These are phyloP conservation scores for Letharia lupina DNA, from an alignment of 495 filamentous ascomycete species.

Conservation along the genomic window DNA sequence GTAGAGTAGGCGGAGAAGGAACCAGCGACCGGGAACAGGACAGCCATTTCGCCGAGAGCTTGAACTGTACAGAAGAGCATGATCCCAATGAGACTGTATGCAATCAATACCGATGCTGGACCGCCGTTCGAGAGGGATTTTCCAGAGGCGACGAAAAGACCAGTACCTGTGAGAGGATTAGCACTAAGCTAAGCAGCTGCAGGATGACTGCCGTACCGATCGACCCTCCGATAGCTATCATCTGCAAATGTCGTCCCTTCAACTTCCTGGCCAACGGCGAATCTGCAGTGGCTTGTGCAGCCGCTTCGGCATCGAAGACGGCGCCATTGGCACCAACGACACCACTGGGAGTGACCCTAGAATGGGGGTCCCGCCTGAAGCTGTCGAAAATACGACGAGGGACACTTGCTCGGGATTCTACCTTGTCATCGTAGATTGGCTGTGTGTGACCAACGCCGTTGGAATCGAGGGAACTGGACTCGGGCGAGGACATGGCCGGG, in stretches of 20 bases:
- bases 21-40: slow-evolving; percentile 82
- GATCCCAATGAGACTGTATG: slow-evolving; percentile 70
- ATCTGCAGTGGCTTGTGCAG: slow-evolving; percentile 64
- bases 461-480: slow-evolving; percentile 20
- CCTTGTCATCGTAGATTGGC: slow-evolving; percentile 12
- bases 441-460: slow-evolving; percentile 13
- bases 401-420: slow-evolving; percentile 5
- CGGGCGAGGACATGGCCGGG: slow-evolving; percentile 13
- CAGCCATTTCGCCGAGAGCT: slow-evolving; percentile 85
- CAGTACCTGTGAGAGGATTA: slow-evolving; percentile 53
- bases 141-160: slow-evolving; percentile 85
- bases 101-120: slow-evolving; percentile 75
- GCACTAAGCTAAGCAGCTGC: slow-evolving; percentile 2
- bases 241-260: slow-evolving; percentile 43
- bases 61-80: slow-evolving; percentile 94
- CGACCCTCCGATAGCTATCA: slow-evolving; percentile 57
- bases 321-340: slow-evolving; percentile 49
- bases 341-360: slow-evolving; percentile 48
- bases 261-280: slow-evolving; percentile 60
- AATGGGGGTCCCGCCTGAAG: slow-evolving; percentile 73
- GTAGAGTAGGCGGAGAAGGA: slow-evolving; percentile 91
- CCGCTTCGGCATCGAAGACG: slow-evolving; percentile 65
- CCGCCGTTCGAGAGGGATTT: slow-evolving; percentile 69
- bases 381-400: slow-evolving; percentile 54
- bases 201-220: slow-evolving; percentile 54